Conservation (phyloP, 305 asterid genomes). For the Fraxinus xanthoxyloides region DNA sequence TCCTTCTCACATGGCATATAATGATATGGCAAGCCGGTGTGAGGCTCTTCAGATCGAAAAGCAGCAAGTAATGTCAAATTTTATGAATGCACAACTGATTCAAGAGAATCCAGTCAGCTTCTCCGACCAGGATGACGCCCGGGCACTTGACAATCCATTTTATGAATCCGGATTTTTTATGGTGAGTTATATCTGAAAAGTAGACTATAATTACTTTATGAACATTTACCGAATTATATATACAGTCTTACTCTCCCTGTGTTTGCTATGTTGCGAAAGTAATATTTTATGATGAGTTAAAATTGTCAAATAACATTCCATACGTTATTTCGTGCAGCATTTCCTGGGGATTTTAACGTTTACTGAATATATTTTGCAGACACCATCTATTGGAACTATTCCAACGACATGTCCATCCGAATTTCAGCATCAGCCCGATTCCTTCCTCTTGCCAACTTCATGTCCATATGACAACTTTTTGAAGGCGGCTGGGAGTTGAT, state of each 20-base stretch:
- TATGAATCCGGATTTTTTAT: conserved; percentile 30
- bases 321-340: conserved; percentile 1
- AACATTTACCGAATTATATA: background rate
- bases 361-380: conserved; percentile 22
- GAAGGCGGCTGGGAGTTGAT: conserved; percentile 74
- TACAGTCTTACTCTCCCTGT: background rate
- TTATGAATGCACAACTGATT: conserved; percentile 38
- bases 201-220: background rate
- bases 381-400: conserved; percentile 19
- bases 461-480: conserved; percentile 80
- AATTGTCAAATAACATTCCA: background rate
- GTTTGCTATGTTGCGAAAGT: background rate
- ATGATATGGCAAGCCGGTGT: conserved; percentile 75
- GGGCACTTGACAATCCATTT: conserved; percentile 24
- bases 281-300: background rate
- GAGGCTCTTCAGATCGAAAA: conserved; percentile 76
- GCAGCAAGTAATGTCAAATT: conserved; percentile 65
- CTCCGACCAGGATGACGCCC: conserved; percentile 29
- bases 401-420: conserved; percentile 42
- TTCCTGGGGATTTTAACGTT: background rate
- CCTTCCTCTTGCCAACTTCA: conserved; percentile 53
- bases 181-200: conserved; percentile 37
- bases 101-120: conserved; percentile 32
- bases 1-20: conserved; percentile 60
- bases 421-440: conserved; percentile 31